Evolutionary conservation across 2,329 filamentous ascomycete genomes (phyloP).

Genomic region (Arthrobotrys pseudoclavata): DNA sequence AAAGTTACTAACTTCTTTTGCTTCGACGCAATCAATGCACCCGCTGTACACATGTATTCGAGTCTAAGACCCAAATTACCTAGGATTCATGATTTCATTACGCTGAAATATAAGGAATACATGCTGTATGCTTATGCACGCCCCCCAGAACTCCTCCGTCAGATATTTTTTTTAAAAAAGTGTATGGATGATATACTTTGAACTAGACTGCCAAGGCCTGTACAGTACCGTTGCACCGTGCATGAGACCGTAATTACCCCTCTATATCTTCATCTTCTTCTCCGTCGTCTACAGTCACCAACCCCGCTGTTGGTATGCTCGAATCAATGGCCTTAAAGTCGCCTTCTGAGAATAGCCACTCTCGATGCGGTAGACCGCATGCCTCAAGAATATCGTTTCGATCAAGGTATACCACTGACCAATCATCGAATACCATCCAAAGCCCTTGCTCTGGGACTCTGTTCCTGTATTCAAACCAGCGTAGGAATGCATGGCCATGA

Average conservation of each 20-base stretch:
- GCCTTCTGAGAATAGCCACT: conserved; percentile 40
- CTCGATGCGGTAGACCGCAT: conserved; percentile 55
- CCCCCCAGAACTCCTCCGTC: not conserved
- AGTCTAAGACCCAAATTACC: not conserved
- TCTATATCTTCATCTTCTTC: conserved; percentile 18
- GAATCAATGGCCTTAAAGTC: conserved; percentile 49
- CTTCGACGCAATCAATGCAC: not conserved
- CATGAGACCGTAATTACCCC: not conserved
- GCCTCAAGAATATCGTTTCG: conserved; percentile 61
- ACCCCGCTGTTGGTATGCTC: not conserved
- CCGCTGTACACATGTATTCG: no score
- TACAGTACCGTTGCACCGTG: not conserved
- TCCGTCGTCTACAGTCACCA: conserved; percentile 14
- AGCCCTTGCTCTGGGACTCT: conserved; percentile 62
- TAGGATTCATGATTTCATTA: not conserved
- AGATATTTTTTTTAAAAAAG: not conserved
- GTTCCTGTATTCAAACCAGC: conserved; percentile 62
- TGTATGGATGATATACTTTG: not conserved
- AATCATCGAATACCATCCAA: conserved; percentile 63
- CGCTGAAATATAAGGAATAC: not conserved
- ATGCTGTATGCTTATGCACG: not conserved
- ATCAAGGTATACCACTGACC: conserved; percentile 61
- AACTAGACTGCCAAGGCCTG: not conserved
- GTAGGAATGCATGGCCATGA: conserved; percentile 44
- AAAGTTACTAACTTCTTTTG: not conserved